A percentile compares a stretch with the other conserved stretches of the same genome.
phyloP scores from a whole-genome alignment of 345 rosid genomes.

The Eucalyptus paniculata region DNA sequence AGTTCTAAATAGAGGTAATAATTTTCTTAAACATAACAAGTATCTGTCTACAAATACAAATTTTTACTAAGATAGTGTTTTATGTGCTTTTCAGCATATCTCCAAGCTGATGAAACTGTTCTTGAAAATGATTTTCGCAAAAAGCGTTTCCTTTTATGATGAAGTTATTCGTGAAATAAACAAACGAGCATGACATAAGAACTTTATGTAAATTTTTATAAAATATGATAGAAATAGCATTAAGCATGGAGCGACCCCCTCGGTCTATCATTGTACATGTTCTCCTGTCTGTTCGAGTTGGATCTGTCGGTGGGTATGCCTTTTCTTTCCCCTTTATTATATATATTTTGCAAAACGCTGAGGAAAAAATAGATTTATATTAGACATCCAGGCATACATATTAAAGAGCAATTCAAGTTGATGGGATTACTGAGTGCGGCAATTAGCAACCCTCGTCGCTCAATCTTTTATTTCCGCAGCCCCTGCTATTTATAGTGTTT shows the following conservation, averaged over 20 bases:
- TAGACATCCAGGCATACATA: no score
- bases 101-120: not conserved
- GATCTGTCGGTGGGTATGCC: no score
- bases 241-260: no score
- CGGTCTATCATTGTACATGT: rapidly evolving
- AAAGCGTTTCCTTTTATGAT: not conserved
- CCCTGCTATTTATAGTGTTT: not conserved
- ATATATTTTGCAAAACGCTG: no score
- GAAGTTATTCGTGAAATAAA: no score
- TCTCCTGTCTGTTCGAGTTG: no score
- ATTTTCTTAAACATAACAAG: no score
- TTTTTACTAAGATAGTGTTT: no score
- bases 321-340: no score
- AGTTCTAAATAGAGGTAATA: not conserved
- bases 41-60: not conserved
- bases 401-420: rapidly evolving
- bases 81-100: not conserved
- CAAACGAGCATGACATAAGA: not conserved
- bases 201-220: rapidly evolving
- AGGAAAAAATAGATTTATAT: no score
- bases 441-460: rapidly evolving
- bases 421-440: no score
- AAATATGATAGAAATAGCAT: no score
- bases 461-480: not conserved
- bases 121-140: not conserved